These are phyloP conservation scores for Aspergillus fructus DNA, from an alignment of 2,329 filamentous ascomycete species.

Conservation along the genomic window DNA sequence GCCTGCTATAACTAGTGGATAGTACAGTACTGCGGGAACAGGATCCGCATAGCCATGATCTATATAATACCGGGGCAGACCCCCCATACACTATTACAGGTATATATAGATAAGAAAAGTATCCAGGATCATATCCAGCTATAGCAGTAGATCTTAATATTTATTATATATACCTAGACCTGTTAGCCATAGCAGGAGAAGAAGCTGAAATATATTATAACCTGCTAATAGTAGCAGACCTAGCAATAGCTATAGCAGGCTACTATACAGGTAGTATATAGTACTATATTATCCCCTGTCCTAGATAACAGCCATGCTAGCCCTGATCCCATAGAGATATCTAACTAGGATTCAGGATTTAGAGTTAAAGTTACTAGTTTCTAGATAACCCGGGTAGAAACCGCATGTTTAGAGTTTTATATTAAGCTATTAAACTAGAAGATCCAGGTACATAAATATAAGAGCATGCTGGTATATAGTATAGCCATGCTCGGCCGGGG, in stretches of 20 bases:
- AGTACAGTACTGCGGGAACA: background rate
- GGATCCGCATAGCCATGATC: background rate
- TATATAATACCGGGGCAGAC: background rate
- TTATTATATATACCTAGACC: background rate
- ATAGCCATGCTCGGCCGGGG: fast-evolving
- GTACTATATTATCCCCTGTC: fast-evolving
- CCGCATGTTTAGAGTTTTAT: too few species aligned
- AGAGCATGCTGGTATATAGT: too few species aligned
- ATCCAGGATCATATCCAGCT: background rate
- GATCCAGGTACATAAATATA: too few species aligned
- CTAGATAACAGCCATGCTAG: too few species aligned
- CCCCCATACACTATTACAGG: background rate
- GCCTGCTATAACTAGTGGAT: background rate
- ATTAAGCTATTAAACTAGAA: too few species aligned
- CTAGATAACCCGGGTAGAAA: too few species aligned
- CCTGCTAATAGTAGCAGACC: too few species aligned
- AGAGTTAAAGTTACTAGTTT: too few species aligned
- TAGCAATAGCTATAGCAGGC: background rate
- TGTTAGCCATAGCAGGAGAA: background rate
- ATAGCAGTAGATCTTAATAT: slow-evolving; percentile 4
- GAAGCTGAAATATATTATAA: too few species aligned
- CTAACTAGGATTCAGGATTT: too few species aligned
- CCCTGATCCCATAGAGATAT: too few species aligned
- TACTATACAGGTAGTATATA: too few species aligned
- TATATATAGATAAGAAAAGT: background rate